phyloP scores from a whole-genome alignment of 2,329 filamentous ascomycete species.

The Venturia carpophila region DNA sequence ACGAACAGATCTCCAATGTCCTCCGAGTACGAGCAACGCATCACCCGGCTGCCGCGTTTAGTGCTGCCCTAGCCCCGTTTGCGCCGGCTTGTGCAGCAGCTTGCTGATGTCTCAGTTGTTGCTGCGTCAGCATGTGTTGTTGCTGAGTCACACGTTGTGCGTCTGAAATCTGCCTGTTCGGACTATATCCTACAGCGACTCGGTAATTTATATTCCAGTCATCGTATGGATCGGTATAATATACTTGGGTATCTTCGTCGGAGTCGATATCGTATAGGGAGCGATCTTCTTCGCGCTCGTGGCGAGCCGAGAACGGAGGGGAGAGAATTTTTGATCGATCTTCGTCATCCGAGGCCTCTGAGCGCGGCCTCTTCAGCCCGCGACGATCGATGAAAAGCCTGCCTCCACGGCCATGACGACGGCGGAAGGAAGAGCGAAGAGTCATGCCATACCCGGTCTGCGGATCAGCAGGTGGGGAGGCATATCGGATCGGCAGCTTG shows the following conservation, averaged over 20 bases:
- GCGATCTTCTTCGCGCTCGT: conserved; percentile 15
- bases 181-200: conserved; percentile 14
- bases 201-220: conserved; percentile 19
- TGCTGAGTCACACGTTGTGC: conserved; percentile 9
- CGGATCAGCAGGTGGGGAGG: conserved; percentile 32
- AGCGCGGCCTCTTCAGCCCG: conserved; percentile 4
- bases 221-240: conserved; percentile 19
- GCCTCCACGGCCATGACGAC: conserved; percentile 75
- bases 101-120: conserved; percentile 7
- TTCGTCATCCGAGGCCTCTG: conserved; percentile 10
- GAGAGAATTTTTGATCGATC: conserved; percentile 15
- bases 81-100: conserved; percentile 5
- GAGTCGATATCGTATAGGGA: conserved; percentile 16
- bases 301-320: conserved; percentile 9
- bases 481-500: conserved; percentile 31
- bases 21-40: neutral
- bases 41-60: neutral
- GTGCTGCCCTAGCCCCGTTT: conserved; percentile 6
- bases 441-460: conserved; percentile 19
- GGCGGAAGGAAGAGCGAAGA: conserved; percentile 59
- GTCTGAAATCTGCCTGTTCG: conserved; percentile 7
- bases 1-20: neutral
- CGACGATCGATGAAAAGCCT: conserved; percentile 83
- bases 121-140: conserved; percentile 5
- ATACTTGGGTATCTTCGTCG: conserved; percentile 18